Conservation (phyloP, 192 early-diverging fungal species). For the Coemansia sp. region DNA sequence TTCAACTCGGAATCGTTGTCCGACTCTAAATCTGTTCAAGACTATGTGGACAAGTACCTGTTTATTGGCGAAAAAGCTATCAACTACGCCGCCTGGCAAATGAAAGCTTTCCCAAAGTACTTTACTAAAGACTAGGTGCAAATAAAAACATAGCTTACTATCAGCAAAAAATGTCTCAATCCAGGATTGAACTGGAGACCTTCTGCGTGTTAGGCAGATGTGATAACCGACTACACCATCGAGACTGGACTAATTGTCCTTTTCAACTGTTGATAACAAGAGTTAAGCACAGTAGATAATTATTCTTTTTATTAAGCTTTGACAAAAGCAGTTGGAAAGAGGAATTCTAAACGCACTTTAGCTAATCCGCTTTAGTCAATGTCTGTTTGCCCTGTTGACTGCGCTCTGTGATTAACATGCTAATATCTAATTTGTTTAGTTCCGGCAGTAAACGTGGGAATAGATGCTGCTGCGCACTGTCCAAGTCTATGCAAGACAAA, state of each 20-base stretch:
- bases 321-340: too few species aligned
- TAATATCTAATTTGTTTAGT: background rate
- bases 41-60: background rate
- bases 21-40: background rate
- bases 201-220: slow-evolving; percentile 13
- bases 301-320: background rate
- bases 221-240: slow-evolving; percentile 17
- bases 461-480: background rate
- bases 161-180: slow-evolving; percentile 1
- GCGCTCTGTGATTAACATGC: background rate
- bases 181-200: slow-evolving; percentile 14
- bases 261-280: background rate
- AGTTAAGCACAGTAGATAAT: background rate
- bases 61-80: slow-evolving; percentile 2
- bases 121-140: slow-evolving; percentile 5
- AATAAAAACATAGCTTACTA: background rate
- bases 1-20: background rate
- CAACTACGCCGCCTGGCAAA: slow-evolving; percentile 2
- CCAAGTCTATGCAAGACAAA: background rate
- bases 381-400: too few species aligned
- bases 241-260: background rate
- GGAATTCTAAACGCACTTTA: too few species aligned
- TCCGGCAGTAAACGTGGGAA: background rate
- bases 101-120: slow-evolving; percentile 1
- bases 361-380: too few species aligned